Conservation (phyloP, 371 early-diverging fungal genomes). For the Cladochytrium tenue region DNA sequence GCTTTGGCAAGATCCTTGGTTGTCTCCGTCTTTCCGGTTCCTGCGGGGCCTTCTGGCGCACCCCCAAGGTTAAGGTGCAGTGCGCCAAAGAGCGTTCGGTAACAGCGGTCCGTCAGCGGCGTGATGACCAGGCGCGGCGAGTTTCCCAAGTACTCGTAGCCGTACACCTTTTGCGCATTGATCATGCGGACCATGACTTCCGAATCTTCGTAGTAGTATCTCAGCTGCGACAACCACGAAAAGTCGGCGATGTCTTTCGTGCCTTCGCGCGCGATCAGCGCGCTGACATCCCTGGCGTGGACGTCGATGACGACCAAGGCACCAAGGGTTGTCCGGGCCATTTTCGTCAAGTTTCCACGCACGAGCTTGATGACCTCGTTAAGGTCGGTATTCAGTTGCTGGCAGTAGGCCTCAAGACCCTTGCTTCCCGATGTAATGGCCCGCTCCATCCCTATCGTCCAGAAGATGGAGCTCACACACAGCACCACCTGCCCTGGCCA, state of each 20-base stretch:
- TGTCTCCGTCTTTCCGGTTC: slow-evolving; percentile 65
- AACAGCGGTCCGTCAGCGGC: slow-evolving; percentile 62
- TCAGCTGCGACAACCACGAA: slow-evolving; percentile 56
- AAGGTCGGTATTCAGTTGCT: slow-evolving; percentile 43
- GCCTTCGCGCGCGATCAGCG: slow-evolving; percentile 38
- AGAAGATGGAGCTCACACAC: slow-evolving; percentile 53
- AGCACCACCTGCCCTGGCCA: slow-evolving; percentile 64
- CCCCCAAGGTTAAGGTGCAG: slow-evolving; percentile 61
- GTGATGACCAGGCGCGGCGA: slow-evolving; percentile 58
- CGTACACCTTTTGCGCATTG: slow-evolving; percentile 55
- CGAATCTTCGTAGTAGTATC: slow-evolving; percentile 60
- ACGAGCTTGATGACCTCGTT: slow-evolving; percentile 55
- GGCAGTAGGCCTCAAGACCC: slow-evolving; percentile 45
- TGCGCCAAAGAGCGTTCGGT: slow-evolving; percentile 59
- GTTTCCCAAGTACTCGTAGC: slow-evolving; percentile 63
- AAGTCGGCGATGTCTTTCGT: slow-evolving; percentile 51
- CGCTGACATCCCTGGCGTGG: slow-evolving; percentile 59
- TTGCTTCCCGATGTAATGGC: slow-evolving; percentile 46
- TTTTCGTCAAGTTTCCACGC: slow-evolving; percentile 54
- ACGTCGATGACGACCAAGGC: slow-evolving; percentile 65
- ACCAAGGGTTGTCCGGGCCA: slow-evolving; percentile 57
- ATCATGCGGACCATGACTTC: slow-evolving; percentile 59
- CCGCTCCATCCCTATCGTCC: slow-evolving; percentile 54
- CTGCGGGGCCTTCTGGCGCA: slow-evolving; percentile 65
- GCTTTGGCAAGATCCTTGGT: slow-evolving; percentile 67